Base-by-base conservation (phyloP, 306 rosid genomes). In the Lotus japonicus region DNA sequence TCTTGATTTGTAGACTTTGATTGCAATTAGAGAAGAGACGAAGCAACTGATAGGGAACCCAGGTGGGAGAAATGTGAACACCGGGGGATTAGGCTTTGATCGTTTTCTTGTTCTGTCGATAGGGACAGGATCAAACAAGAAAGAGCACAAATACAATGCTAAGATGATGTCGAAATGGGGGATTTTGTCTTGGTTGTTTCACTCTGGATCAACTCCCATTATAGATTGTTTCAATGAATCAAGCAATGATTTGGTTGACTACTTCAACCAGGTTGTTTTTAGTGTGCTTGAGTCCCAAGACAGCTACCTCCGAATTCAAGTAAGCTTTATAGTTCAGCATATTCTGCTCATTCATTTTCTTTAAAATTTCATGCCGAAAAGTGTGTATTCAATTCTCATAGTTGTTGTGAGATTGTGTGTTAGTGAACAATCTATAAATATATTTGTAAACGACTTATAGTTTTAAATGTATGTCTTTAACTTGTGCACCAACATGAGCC, bases 161-260 rank as follows among this genome's bases (percentile, higher is more conserved):
- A 62, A 73, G 51, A 50, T 6, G 73, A 78, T 80, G 4, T 39
- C 86, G 1, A 83, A 86, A 46, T 86, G 88, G 91, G 78, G 84
- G 5, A 11, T 18, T 1, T 23, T 83, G 0, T 13, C 53, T 4
- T 81, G 86, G 91, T 17, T 86, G 43, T 73, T 38, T 70, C 16
- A 71, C 17, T 14, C 67, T 9, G 81, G 88, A 0, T 48, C 63
- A 57, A 70, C 77, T 54, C 88, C 92, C 4, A 62, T 84, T 13
- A 2, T 79, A 17, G 81, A 81, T 26, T 73, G 69, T 69, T 86
- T 13, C 58, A n/a, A 7, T 52, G 76, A 83, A 66, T 80, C 79
- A 35, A 65, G 66, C 50, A 46, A 11, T 23, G 80, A 84, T 64
- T 73, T 86, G 83, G 82, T 86, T 71, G 78, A 71, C 16, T 81